These are phyloP conservation scores for Phellopilus nigrolimitatus DNA, from an alignment of 1,284 basidiomycete species.

Conservation along the genomic window DNA sequence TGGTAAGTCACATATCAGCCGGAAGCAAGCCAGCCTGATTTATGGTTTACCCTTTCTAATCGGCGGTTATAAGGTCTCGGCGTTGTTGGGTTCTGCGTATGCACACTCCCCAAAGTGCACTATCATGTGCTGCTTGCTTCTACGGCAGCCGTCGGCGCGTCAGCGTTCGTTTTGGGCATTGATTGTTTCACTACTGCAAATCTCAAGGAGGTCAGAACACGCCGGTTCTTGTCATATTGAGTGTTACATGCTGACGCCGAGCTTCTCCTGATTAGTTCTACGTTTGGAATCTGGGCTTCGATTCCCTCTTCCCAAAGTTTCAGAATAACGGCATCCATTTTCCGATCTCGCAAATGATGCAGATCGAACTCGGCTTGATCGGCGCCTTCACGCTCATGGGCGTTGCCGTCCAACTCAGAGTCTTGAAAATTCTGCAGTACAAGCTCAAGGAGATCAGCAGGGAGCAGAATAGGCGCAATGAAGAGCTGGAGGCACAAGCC, in stretches of 20 bases:
- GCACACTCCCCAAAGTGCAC: constrained; percentile 55
- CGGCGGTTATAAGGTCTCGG: constrained; percentile 28
- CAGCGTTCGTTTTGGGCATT: constrained; percentile 87
- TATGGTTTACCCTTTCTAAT: constrained; percentile 48
- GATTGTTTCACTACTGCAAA: constrained; percentile 91
- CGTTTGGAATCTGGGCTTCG: constrained; percentile 89
- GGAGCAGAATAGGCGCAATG: constrained; percentile 70
- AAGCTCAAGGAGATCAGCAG: constrained; percentile 76
- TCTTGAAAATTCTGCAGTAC: constrained; percentile 73
- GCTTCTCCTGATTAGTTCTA: constrained; percentile 62
- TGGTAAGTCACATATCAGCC: constrained; percentile 41
- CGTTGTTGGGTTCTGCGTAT: constrained; percentile 44
- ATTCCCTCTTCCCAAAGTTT: constrained; percentile 72
- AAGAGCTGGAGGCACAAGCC: constrained; percentile 71
- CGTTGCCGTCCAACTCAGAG: constrained; percentile 83
- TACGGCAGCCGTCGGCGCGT: constrained; percentile 87
- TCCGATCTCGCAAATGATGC: constrained; percentile 85
- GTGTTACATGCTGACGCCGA: constrained; percentile 9
- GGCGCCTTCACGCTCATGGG: constrained; percentile 81
- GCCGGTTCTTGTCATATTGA: background rate
- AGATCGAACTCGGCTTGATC: constrained; percentile 88
- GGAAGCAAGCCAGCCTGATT: constrained; percentile 39
- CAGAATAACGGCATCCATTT: constrained; percentile 63
- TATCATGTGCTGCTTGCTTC: constrained; percentile 77
- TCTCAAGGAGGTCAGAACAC: constrained; percentile 73